Base-by-base conservation (phyloP, 2,329 filamentous ascomycete genomes). In the Diaporthe eres region DNA sequence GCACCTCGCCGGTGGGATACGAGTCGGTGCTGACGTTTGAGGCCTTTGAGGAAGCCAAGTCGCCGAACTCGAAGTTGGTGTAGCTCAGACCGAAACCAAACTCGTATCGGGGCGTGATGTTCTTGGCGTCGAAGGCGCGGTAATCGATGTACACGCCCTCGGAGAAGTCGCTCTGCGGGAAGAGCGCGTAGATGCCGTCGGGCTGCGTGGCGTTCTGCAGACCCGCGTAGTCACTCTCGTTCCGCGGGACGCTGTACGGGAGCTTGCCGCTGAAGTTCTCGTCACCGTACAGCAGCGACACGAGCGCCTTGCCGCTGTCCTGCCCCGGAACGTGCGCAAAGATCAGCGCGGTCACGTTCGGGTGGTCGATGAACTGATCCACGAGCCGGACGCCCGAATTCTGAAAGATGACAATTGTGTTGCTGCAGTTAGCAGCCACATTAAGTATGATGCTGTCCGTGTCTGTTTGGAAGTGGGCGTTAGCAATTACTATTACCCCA, bases 381-480 rank as follows among this genome's bases (percentile, higher is more conserved):
- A 93, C 88, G 0, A 92, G 80, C 2, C 91, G 87, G 19, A 88
- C 85, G 0, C 92, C 92, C 2, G 90, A 90, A 57, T 92, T 93
- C 81, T 93, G 91, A 9, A 93, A 85, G 0, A 92, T 85, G 1
- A 93, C 92, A n/a, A 93, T 86, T 0, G 92, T 93, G 77, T 91
- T 92, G 78, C 84, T 86, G 82, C 91, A 93, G 51, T 87, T 85
- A 15, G 85, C 82, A 0, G 92, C 92, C 0, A 93, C 90, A 44
- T 89, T 87, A 0, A 82, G 83, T 53, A 93, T 87, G 0, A 93
- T 84, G 0, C 82, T 83, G 77, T 93, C 91, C 1, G 89, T 91
- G 68, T 90, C 49, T 70, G 22, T 19, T 68, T 37, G 3, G 19
- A 28, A 28, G 3, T 19, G 31, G 31, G 17, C 17, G 49, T 70